Percentiles rank a stretch among this genome's conserved stretches.
These are phyloP conservation scores for Epichloe coenophiala DNA, from an alignment of 2,329 filamentous ascomycete species.

Conservation along the genomic window DNA sequence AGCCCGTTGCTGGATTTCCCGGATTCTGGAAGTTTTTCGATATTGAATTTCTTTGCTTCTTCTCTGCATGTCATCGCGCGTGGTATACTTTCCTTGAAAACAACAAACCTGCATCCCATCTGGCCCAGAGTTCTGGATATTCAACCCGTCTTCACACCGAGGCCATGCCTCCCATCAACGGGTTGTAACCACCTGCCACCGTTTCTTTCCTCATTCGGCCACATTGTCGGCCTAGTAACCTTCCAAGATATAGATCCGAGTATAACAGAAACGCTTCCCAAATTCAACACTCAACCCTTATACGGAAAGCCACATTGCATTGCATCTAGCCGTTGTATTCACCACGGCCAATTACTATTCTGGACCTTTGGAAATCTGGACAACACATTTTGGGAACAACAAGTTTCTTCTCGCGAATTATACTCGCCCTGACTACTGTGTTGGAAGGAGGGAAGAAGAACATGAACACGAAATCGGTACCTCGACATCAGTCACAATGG, in stretches of 20 bases:
- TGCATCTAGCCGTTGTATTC: background rate
- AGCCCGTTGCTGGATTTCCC: background rate
- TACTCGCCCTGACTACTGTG: background rate
- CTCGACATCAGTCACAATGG: constrained; percentile 11
- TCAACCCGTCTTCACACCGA: background rate
- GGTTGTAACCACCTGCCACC: background rate
- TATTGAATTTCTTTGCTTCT: background rate
- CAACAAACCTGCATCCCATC: background rate
- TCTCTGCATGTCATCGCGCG: background rate
- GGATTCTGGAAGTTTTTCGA: background rate
- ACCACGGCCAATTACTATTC: background rate
- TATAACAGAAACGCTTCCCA: background rate
- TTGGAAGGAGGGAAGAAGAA: background rate
- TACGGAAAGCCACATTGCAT: background rate
- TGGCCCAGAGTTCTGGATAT: background rate
- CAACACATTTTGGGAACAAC: background rate
- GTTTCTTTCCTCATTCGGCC: background rate
- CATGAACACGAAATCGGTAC: background rate
- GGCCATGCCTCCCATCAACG: background rate
- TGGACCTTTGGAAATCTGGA: background rate
- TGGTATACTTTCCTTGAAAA: background rate
- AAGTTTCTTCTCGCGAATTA: background rate
- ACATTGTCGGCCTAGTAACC: background rate
- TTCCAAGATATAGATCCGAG: background rate
- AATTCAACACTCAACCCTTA: background rate